Base-by-base conservation (phyloP, 1,284 basidiomycete genomes). In the Athelia sp. region DNA sequence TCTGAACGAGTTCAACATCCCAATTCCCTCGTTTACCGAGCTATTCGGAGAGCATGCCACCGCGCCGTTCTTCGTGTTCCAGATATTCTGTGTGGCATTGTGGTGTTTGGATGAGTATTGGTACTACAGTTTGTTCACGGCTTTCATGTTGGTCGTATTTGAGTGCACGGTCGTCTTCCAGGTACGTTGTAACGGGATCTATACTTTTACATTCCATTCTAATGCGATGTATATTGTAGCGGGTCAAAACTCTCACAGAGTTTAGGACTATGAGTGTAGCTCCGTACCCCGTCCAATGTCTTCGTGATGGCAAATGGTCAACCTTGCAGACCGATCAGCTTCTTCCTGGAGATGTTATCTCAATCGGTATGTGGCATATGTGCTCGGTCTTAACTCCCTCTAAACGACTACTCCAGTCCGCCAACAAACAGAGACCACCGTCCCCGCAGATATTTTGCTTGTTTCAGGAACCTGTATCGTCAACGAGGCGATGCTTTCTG, bases 41-140 rank as follows among this genome's bases (percentile, higher is more conserved):
- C 80, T 98, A 31, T 96, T 98, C 58, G 78, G 74, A 31, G 94
- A 98, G 71, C 94, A 97, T 62, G 91, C 93, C 2, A 93, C 93
- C 26, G 89, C 88, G 2, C 93, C 94, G 0, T 97, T 97, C 76
- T 97, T 97, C 66, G 92, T 96, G 24, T 96, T 97, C 69, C 93
- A 98, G 70, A 74, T 98, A 36, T 98, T 98, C 69, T 98, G 94
- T 55, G 94, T 97, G 8, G 92, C 90, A 0, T 73, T 98, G 14
- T 98, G 94, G 94, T 93, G 89, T 63, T 70, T 98, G 60, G 95
- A 98, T 63, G 95, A 97, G 67, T 98, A 97, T 68, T 97, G 93
- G 93, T 97, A 96, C 66, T 98, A 96, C 75, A 92, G 88, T 55
- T 69, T 98, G 40, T 98, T 98, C 73, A 98, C 95, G 1, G 77